A percentile compares a stretch with the other conserved stretches of the same genome.
phyloP scores from a whole-genome alignment of 2,329 filamentous ascomycete species.

The Chalaropsis ovoidea region DNA sequence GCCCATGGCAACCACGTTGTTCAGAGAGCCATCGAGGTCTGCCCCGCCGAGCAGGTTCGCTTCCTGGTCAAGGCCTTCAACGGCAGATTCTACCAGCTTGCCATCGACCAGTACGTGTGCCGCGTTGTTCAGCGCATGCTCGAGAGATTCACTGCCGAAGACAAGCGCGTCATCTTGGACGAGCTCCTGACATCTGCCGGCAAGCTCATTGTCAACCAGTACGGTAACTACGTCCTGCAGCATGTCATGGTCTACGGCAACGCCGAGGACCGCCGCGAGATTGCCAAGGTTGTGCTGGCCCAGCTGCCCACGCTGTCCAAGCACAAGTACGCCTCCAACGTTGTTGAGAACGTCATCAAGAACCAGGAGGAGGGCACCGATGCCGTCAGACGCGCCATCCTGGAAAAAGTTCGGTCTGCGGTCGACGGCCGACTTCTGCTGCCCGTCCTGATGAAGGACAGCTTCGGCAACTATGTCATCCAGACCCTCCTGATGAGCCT shows the following conservation, averaged over 20 bases:
- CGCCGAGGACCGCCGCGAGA: slow-evolving; percentile 57
- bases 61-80: slow-evolving; percentile 77
- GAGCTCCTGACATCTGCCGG: slow-evolving; percentile 67
- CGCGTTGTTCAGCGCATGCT: slow-evolving; percentile 87
- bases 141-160: slow-evolving; percentile 64
- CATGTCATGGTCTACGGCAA: slow-evolving; percentile 76
- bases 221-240: slow-evolving; percentile 93
- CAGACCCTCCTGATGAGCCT: slow-evolving; percentile 68
- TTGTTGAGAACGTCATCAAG: slow-evolving; percentile 85
- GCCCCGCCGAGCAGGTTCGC: slow-evolving; percentile 66
- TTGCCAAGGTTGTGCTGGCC: slow-evolving; percentile 63
- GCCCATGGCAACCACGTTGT: slow-evolving; percentile 95
- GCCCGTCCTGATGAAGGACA: slow-evolving; percentile 71
- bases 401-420: slow-evolving; percentile 8
- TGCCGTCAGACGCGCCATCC: not conserved
- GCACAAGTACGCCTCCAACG: slow-evolving; percentile 95
- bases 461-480: slow-evolving; percentile 92
- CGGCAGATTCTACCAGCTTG: slow-evolving; percentile 61
- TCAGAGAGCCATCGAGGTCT: slow-evolving; percentile 79
- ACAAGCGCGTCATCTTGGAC: slow-evolving; percentile 60
- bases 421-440: slow-evolving; percentile 60
- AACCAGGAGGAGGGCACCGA: slow-evolving; percentile 30
- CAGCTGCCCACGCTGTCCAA: slow-evolving; percentile 70
- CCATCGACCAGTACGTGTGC: slow-evolving; percentile 76
- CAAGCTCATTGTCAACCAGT: slow-evolving; percentile 72